These are phyloP conservation scores for Fraxinus quadrangulata DNA, from an alignment of 257 asterid genomes.

Conservation along the genomic window DNA sequence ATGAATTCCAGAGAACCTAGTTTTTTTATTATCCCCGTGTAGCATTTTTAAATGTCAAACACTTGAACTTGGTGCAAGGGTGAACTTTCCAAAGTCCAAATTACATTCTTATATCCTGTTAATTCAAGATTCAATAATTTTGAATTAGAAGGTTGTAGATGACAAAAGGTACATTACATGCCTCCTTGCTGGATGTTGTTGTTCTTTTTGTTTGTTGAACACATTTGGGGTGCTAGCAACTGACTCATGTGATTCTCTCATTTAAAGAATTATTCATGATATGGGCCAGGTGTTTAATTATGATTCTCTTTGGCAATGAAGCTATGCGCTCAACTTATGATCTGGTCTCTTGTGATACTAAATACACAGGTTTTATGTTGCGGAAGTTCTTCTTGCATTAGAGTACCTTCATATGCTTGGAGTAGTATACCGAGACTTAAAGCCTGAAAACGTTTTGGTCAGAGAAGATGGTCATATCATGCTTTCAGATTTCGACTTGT, in stretches of 20 bases:
- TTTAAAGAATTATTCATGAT: too few relatives aligned
- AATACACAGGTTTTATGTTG: conserved; percentile 69
- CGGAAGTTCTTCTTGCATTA: conserved; percentile 81
- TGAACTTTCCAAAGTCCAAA: too few relatives aligned
- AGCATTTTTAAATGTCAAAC: background rate
- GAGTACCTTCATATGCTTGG: conserved; percentile 98
- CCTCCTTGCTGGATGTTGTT: too few relatives aligned
- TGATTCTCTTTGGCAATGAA: background rate
- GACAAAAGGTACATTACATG: too few relatives aligned
- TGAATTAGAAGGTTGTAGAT: too few relatives aligned
- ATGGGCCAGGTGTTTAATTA: too few relatives aligned
- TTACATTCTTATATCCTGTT: too few relatives aligned
- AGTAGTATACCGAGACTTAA: conserved; percentile 81
- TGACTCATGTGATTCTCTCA: background rate
- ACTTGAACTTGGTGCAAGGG: background rate
- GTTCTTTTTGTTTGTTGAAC: background rate
- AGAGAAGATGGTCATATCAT: conserved; percentile 91
- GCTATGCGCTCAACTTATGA: background rate
- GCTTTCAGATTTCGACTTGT: conserved; percentile 81
- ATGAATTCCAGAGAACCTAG: background rate
- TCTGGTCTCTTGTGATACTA: background rate
- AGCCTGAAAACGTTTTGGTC: conserved; percentile 79
- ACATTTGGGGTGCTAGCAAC: background rate
- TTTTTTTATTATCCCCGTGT: background rate
- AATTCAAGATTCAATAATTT: too few relatives aligned